Conservation (phyloP, 169 alveolate genomes). For the Cryptosporidium canis region DNA sequence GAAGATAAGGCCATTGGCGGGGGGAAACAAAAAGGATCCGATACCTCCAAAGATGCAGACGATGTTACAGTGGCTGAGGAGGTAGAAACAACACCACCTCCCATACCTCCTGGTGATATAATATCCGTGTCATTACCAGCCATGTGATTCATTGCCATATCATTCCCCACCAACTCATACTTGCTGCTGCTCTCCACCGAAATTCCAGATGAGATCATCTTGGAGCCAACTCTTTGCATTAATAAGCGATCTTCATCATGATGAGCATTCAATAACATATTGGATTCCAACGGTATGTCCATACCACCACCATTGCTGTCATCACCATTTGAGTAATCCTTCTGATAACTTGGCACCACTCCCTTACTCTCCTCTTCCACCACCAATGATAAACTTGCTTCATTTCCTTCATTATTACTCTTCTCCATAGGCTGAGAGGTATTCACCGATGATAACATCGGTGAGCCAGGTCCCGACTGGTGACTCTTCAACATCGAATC, state of each 20-base stretch:
- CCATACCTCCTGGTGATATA: not conserved
- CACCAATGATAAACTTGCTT: not conserved
- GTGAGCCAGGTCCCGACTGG: not conserved
- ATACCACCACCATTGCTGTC: not conserved
- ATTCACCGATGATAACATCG: not conserved
- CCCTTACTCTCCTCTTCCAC: not conserved
- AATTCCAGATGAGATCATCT: not conserved
- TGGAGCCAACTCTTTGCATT: not conserved
- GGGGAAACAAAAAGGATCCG: not conserved
- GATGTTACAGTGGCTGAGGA: not conserved
- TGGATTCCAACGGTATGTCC: not conserved
- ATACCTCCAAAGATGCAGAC: not conserved
- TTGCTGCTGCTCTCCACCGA: not conserved
- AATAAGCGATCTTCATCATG: not conserved
- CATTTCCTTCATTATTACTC: not conserved
- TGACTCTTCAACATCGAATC: not conserved
- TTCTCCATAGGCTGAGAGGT: not conserved
- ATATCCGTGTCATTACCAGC: not conserved
- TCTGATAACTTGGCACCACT: conserved; percentile 23
- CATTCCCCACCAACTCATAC: not conserved
- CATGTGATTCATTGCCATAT: not conserved
- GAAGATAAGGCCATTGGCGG: not conserved
- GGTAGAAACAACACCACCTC: conserved; percentile 44
- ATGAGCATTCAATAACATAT: not conserved
- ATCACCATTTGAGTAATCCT: not conserved